These are phyloP conservation scores for Leccinum olivaceopallidum DNA, from an alignment of 768 basidiomycete genomes.

Conservation along the genomic window DNA sequence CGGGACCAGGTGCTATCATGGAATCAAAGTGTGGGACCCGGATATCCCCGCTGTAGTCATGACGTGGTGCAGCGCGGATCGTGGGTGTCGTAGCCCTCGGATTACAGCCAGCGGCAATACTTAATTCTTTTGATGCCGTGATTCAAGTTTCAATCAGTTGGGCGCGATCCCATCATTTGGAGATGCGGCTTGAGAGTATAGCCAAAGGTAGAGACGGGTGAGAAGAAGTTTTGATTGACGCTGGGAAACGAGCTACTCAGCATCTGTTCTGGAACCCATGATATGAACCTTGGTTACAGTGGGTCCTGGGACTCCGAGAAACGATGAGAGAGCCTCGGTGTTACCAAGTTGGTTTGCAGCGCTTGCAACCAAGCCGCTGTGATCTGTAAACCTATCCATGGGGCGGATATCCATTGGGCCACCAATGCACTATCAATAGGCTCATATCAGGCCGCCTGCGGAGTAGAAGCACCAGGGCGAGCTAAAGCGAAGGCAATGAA, in stretches of 20 bases:
- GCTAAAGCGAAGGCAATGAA: neutral
- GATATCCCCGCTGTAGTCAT: slow-evolving; percentile 13
- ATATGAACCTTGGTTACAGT: neutral
- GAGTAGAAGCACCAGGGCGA: neutral
- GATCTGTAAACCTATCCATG: neutral
- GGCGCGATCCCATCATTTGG: slow-evolving; percentile 18
- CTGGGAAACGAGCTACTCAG: slow-evolving; percentile 1
- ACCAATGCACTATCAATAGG: neutral
- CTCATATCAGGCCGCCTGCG: neutral
- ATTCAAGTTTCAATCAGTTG: slow-evolving; percentile 12
- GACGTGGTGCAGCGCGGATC: slow-evolving; percentile 7
- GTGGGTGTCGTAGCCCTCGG: slow-evolving; percentile 7
- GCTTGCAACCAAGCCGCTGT: neutral
- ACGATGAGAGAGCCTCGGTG: neutral
- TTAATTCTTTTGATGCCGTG: slow-evolving; percentile 6
- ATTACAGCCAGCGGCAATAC: slow-evolving; percentile 3
- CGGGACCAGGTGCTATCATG: neutral
- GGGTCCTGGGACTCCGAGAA: neutral
- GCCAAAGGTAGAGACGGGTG: neutral
- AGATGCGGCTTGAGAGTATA: neutral
- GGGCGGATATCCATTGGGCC: neutral
- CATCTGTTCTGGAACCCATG: neutral
- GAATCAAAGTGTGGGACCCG: neutral
- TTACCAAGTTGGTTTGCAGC: neutral
- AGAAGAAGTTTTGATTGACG: slow-evolving; percentile 6